Base-by-base conservation (phyloP, 805 yeast species). In the Millerozyma acaciae region DNA sequence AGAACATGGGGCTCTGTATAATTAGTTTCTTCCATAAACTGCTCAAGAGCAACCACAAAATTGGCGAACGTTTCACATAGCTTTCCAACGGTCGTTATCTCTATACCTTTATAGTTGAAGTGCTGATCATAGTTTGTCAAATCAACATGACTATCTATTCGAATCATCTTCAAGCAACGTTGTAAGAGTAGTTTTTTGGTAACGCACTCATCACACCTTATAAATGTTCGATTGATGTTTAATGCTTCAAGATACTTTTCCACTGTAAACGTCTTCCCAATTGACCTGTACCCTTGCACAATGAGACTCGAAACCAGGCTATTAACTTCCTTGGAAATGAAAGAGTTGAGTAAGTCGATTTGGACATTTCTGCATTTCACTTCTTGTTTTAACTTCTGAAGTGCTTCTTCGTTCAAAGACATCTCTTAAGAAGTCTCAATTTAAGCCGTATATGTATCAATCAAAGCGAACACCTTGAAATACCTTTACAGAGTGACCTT, bases 221-320 rank as follows among this genome's bases (percentile, higher is more conserved):
- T 44, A 5, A 58, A 39, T 2, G 67, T 48, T 14, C 48, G 45
- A 4, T 48, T 45, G 4, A 65, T 45, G 2, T 45, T 47, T 9
- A 65, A 32, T 6, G 43, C 35, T 5, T 55, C 30, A 10, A 72
- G 45, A 37, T 56, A 69, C 12, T 44, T 35, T 2, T 38, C 41
- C 4, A 73, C 51, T 1, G 65, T 57, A 34, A 51, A 54, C 2
- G 76, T 53, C 43, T 75, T 75, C 0, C 80, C 80, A 12, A 70
- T 55, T 1, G 77, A 62, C 33, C 63, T 56, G 36, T 66, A 62
- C 0, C 80, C 80, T 44, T 72, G 76, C 3, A 74, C 58, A 2
- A 70, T 47, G 8, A 73, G 28, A 5, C 64, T 48, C 1, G 71
- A 64, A 0, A 58, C 53, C 51, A 60, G 55, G 2, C 48, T 21